Evolutionary conservation across 306 rosid genomes (phyloP), one percentile per base, ranked within the genome.

Genomic region (Corylus americana): DNA sequence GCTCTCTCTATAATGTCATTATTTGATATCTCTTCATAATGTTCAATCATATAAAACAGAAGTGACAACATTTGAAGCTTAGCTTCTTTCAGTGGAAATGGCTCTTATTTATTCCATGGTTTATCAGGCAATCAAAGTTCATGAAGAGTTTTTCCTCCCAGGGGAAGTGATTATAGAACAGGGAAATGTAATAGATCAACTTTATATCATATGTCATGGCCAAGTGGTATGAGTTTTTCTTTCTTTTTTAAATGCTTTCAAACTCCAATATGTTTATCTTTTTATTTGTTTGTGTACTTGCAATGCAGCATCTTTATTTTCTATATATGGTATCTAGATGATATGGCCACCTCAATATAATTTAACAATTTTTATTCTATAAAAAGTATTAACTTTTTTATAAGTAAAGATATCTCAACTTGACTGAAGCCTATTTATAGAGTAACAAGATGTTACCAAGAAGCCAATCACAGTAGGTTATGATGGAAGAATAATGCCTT

Each of bases 131-230:
- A 81, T 81, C 77, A 84, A 50, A 83, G 86, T 87, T 48, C 84
- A 81, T 7, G 93, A 89, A 73, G 93, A 91, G 83, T 86, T 91
- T 83, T 89, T 91, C 82, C 86, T 91, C 68, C 96, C 85, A 20
- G 89, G 84, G 69, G 91, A 89, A 87, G 84, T 87, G 80, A 83
- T 89, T 55, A 48, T 86, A 78, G 93, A 87, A 80, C 83, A 84
- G 72, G 96, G 90, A 70, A 78, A 81, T 74, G 76, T 87, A 12
- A 78, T 82, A 53, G 90, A 89, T 79, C 88, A 89, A 71, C 81
- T 91, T 35, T 91, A 91, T 70, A 76, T 89, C 63, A 87, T 87
- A 70, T 87, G 88, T 80, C 74, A 89, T 49, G 96, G 96, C 54
- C 85, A 74, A 74, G 82, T 91, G 96, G 96, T 91, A 89, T 13